phyloP scores from a whole-genome alignment of 257 asterid species.

The Coffea canephora region DNA sequence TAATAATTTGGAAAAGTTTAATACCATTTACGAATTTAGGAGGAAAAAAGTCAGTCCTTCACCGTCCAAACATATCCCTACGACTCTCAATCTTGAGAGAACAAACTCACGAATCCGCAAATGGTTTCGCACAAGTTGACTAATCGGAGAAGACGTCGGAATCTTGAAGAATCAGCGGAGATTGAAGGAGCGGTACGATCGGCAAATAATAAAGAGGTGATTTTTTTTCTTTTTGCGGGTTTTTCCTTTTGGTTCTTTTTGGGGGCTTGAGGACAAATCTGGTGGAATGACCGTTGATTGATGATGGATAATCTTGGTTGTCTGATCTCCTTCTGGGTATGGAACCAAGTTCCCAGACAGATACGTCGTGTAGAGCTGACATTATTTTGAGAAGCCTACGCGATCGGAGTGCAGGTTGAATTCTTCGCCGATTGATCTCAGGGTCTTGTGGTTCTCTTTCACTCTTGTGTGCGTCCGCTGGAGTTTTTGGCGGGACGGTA shows the following conservation, averaged over 20 bases:
- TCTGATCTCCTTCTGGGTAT: slow-evolving; percentile 12
- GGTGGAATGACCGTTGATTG: slow-evolving; percentile 21
- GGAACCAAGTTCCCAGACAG: slow-evolving; percentile 32
- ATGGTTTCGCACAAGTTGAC: not conserved
- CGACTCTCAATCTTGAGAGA: not conserved
- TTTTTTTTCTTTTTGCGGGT: too few relatives aligned
- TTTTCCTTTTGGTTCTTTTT: too few relatives aligned
- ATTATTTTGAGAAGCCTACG: slow-evolving; percentile 48
- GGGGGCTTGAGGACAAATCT: not conserved
- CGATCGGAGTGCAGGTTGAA: slow-evolving; percentile 54
- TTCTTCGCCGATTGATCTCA: slow-evolving; percentile 45
- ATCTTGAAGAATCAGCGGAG: slow-evolving; percentile 11
- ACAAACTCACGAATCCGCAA: not conserved
- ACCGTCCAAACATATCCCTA: not conserved
- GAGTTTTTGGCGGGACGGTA: slow-evolving; percentile 11
- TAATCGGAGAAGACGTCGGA: slow-evolving; percentile 7
- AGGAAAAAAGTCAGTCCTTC: slow-evolving; percentile 2
- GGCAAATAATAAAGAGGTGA: too few relatives aligned
- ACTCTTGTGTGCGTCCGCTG: not conserved
- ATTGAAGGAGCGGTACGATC: not conserved
- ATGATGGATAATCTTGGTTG: slow-evolving; percentile 14
- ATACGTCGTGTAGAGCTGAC: slow-evolving; percentile 42
- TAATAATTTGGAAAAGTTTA: not conserved
- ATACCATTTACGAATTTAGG: slow-evolving; percentile 18
- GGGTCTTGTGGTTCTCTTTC: slow-evolving; percentile 28